Base-by-base conservation (phyloP, 805 yeast genomes). In the Tetrapisispora arboricola region DNA sequence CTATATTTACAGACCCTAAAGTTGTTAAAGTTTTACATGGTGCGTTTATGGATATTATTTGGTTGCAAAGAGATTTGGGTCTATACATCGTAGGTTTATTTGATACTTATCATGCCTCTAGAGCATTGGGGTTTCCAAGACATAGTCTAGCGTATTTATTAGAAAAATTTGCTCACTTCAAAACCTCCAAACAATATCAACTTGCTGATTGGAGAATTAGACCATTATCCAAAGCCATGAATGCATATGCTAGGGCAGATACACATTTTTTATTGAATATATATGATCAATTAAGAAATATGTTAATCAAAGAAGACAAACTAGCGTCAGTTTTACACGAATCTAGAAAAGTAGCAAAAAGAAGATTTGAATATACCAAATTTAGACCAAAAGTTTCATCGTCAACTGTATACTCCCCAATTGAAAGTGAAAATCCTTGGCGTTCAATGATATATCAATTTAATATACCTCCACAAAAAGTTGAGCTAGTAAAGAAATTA, bases 41-140 rank as follows among this genome's bases (percentile, higher is more conserved):
- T 45, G 95, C 98, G 0, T 80, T 76, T 50, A 87, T 86, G 95
- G 99, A 92, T 67, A 83, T 92, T 4, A 79, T 86, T 34, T 92
- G 99, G 99, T 67, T 92, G 27, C 99, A 92, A 65, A 71, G 97
- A 48, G 98, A 92, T 56, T 70, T 92, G 42, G 99, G 99, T 0
- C 61, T 92, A 9, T 92, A 92, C 53, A 65, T 92, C 6, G 98
- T 92, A 5, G 73, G 88, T 33, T 62, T 92, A 22, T 90, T 92
- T 59, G 99, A 92, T 61, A 92, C 98, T 0, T 90, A 73, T 58
- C 88, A 81, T 63, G 98, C 98, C 0, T 76, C 95, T 0, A 77
- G 75, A 46, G 76, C 74, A 13, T 65, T 92, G n/a, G 84, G 84
- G 0, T 72, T 87, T 44, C 86, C 94, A 6, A 80, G 78, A 53